Evolutionary conservation across 2,329 filamentous ascomycete species (phyloP).

Genomic region (Lachnellula hyalina): DNA sequence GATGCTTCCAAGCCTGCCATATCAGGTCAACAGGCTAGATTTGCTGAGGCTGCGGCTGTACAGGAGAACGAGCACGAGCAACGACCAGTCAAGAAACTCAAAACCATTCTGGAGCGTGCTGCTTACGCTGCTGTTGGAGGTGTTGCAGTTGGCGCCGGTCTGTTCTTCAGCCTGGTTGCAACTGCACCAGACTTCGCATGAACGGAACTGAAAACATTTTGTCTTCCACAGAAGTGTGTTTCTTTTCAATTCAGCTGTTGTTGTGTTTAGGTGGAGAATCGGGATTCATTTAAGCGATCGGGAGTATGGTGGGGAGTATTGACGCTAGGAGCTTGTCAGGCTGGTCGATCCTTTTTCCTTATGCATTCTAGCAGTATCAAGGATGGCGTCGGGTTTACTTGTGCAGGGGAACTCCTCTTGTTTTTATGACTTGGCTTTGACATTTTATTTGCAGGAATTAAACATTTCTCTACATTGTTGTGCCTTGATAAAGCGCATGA

Average conservation of each 20-base stretch:
- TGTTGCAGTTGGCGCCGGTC: slow-evolving; percentile 31
- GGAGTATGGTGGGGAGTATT: slow-evolving; percentile 9
- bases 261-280: slow-evolving; percentile 1
- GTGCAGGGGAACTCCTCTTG: slow-evolving; percentile 9
- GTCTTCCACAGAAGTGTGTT: background rate
- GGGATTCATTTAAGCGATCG: slow-evolving; percentile 3
- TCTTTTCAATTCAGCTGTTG: slow-evolving; percentile 5
- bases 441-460: slow-evolving; percentile 16
- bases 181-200: slow-evolving; percentile 33
- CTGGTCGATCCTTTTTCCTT: slow-evolving; percentile 12
- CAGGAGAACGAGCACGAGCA: slow-evolving; percentile 5
- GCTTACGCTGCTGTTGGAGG: slow-evolving; percentile 33
- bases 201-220: background rate
- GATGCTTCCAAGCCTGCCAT: background rate
- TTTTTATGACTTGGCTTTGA: slow-evolving; percentile 6
- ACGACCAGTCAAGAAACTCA: slow-evolving; percentile 27
- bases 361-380: slow-evolving; percentile 19
- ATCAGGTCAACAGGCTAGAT: background rate
- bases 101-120: slow-evolving; percentile 24
- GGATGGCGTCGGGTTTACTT: slow-evolving; percentile 15
- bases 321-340: slow-evolving; percentile 8
- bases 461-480: slow-evolving; percentile 5
- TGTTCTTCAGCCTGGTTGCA: slow-evolving; percentile 35
- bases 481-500: background rate
- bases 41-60: background rate